These are phyloP conservation scores for Tolypocladium tundrense DNA, from an alignment of 2,329 filamentous ascomycete genomes.

Conservation along the genomic window DNA sequence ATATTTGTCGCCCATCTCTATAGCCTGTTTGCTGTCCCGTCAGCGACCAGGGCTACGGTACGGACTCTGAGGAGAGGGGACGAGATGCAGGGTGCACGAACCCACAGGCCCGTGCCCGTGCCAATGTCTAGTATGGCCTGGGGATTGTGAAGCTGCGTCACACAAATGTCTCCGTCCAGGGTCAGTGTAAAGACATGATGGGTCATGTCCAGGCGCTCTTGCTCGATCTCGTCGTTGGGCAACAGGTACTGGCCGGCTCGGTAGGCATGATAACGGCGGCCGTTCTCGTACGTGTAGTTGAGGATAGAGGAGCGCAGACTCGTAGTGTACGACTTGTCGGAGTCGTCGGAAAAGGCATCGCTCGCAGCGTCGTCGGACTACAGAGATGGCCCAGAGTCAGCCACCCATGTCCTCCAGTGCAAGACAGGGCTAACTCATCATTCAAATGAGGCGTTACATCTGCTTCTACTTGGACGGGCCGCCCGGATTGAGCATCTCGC, in stretches of 20 bases:
- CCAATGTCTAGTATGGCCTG: constrained; percentile 13
- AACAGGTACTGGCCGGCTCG: constrained; percentile 21
- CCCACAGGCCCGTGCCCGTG: constrained; percentile 13
- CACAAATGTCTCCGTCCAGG: constrained; percentile 28
- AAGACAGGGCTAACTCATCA: too few species aligned
- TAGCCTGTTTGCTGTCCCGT: constrained; percentile 23
- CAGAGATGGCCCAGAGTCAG: neutral
- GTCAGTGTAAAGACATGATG: constrained; percentile 40
- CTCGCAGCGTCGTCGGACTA: constrained; percentile 1
- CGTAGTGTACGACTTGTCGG: constrained; percentile 9
- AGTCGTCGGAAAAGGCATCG: constrained; percentile 10
- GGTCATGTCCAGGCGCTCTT: constrained; percentile 42
- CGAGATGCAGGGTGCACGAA: neutral
- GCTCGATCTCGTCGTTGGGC: constrained; percentile 24
- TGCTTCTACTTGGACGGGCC: too few species aligned
- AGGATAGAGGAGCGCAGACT: constrained; percentile 21
- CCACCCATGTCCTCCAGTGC: too few species aligned
- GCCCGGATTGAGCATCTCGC: too few species aligned
- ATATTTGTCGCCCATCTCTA: constrained; percentile 25
- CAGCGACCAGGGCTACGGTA: too few species aligned
- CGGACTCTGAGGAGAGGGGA: too few species aligned
- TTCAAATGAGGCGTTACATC: too few species aligned
- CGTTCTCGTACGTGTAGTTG: constrained; percentile 26
- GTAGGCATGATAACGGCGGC: constrained; percentile 26
- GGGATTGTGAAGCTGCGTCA: constrained; percentile 7